Conservation (phyloP, 208 protist species). For the Trypanosoma boissoni region DNA sequence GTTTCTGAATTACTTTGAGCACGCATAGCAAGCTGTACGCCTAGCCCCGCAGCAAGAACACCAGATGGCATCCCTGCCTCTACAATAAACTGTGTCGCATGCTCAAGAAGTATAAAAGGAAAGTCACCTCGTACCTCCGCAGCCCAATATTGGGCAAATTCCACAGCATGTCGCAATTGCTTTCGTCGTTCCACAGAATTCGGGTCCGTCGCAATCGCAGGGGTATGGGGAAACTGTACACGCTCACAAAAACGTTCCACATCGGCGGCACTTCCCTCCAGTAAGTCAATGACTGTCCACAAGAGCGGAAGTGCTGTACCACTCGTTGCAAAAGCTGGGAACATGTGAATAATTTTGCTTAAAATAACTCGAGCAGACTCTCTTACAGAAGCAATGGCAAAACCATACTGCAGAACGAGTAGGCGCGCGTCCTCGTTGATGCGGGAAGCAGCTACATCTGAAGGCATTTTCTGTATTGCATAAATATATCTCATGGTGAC, state of each 20-base stretch:
- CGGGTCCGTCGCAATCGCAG: constrained; percentile 44
- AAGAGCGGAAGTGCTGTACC: constrained; percentile 61
- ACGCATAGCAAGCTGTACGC: constrained; percentile 16
- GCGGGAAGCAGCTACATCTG: constrained; percentile 41
- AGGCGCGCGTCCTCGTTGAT: constrained; percentile 52
- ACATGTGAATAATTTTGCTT: constrained; percentile 41
- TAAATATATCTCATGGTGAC: constrained; percentile 51
- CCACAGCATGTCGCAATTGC: constrained; percentile 40
- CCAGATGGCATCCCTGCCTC: constrained; percentile 36
- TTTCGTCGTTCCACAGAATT: constrained; percentile 49
- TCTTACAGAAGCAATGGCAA: constrained; percentile 65
- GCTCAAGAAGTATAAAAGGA: constrained; percentile 51
- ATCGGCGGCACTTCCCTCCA: constrained; percentile 50
- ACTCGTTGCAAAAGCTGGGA: constrained; percentile 55
- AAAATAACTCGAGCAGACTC: constrained; percentile 51
- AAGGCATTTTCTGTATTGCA: constrained; percentile 36
- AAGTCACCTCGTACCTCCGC: constrained; percentile 25
- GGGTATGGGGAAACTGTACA: constrained; percentile 43
- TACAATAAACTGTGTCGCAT: constrained; percentile 65
- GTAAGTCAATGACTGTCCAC: constrained; percentile 68
- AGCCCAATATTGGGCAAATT: constrained; percentile 55
- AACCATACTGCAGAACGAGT: constrained; percentile 70
- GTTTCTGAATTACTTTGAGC: constrained; percentile 6
- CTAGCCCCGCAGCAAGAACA: constrained; percentile 19
- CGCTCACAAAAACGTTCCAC: constrained; percentile 55